Base-by-base conservation (phyloP, 2,329 filamentous ascomycete species). In the Zopfia rhizophila region DNA sequence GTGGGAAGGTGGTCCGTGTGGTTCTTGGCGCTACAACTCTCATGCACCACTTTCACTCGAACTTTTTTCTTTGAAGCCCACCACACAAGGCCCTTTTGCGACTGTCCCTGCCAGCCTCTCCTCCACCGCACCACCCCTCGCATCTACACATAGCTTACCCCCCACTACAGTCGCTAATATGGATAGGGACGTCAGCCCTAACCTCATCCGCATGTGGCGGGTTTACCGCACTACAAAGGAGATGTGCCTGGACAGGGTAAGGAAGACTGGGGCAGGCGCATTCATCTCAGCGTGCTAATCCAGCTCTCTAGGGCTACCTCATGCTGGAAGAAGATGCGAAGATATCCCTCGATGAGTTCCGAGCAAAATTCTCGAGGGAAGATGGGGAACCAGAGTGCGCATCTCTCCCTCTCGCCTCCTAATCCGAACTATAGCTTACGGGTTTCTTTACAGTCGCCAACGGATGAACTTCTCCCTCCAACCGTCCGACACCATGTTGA, bases 141-240 rank as follows among this genome's bases (percentile, higher is more conserved):
- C 48, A 32, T 45, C 27, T 39, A 11, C 47, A 61, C 40, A 22
- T 27, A 39, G 18, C 25, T 24, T 31, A 30, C 37, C 39, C 22
- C 43, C 37, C n/a, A 10, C 22, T 29, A 35, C 28, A 10, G 11
- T n/a, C 19, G 52, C 33, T 28, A 69, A 19, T 12, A 44, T 69
- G 66, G 63, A 63, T 14, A 61, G 63, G 49, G 58, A 66, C 18
- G 56, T 58, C 32, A 55, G 42, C 43, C 48, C 61, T 22, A 59
- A 46, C 31, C 40, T 70, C 45, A 63, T 84, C 56, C 86, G 89
- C 69, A 84, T 97, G 60, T 99, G 94, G 93, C 89, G 93, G 73
- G 91, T 92, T 63, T 95, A 90, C 85, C 86, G 86, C 74, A 99
- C 94, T 7, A 86, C 91, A 36, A 91, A 96, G 74, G 90, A 99